Evolutionary conservation across 768 basidiomycete species (phyloP).

Genomic region (Boletus insuetus): DNA sequence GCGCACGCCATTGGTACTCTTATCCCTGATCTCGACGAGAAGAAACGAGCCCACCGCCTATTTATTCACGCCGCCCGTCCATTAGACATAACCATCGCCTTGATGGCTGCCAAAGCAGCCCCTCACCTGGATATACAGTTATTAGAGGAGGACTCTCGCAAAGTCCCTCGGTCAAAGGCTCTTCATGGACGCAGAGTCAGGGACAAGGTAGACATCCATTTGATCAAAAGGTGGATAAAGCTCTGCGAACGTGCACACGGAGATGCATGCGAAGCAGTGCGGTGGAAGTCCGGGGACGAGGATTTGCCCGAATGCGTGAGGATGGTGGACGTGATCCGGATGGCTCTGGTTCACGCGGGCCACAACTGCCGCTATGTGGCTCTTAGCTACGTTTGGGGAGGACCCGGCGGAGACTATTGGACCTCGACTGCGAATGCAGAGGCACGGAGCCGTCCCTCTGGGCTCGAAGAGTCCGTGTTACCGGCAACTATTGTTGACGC

Average conservation of each 20-base stretch:
- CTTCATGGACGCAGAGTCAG: slow-evolving; percentile 23
- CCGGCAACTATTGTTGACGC: slow-evolving; percentile 20
- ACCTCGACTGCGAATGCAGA: slow-evolving; percentile 3
- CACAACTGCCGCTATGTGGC: slow-evolving; percentile 12
- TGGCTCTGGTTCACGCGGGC: slow-evolving; percentile 9
- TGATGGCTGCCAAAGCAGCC: background rate
- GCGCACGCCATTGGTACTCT: slow-evolving; percentile 1
- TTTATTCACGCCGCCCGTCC: slow-evolving; percentile 11
- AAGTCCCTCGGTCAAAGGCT: slow-evolving; percentile 10
- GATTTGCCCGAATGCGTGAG: slow-evolving; percentile 11
- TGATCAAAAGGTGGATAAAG: slow-evolving; percentile 16
- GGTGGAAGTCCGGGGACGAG: slow-evolving; percentile 6
- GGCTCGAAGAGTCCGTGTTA: background rate
- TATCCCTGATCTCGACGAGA: background rate
- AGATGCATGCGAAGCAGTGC: slow-evolving; percentile 5
- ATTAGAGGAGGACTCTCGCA: slow-evolving; percentile 17
- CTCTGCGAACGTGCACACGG: slow-evolving; percentile 19
- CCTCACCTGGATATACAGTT: slow-evolving; percentile 16
- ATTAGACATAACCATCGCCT: background rate
- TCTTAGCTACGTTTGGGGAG: slow-evolving; percentile 21
- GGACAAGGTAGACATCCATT: slow-evolving; percentile 1
- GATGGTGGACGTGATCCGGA: slow-evolving; percentile 12
- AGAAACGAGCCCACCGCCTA: slow-evolving; percentile 10
- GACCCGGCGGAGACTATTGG: slow-evolving; percentile 3
- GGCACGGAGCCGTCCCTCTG: background rate